Conservation (phyloP, 805 yeast species). For the Metschnikowia similis region DNA sequence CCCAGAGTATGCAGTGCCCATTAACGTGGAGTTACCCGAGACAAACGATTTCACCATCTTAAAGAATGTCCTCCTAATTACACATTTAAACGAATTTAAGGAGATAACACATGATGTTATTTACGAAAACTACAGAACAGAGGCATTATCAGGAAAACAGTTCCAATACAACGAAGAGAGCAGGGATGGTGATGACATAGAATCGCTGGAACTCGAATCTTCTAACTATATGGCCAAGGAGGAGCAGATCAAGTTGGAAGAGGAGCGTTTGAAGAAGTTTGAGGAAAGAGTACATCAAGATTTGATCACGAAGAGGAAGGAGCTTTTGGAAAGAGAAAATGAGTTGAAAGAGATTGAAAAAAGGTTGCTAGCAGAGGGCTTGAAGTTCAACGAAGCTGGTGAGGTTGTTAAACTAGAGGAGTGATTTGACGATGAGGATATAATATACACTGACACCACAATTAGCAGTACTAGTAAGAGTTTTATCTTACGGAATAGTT, state of each 20-base stretch:
- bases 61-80: constrained; percentile 73
- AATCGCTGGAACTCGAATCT: constrained; percentile 11
- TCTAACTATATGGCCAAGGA: constrained; percentile 59
- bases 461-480: not conserved
- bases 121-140: constrained; percentile 88
- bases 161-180: constrained; percentile 31
- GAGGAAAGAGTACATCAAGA: constrained; percentile 90
- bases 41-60: constrained; percentile 76
- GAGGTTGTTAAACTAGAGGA: constrained; percentile 17
- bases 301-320: constrained; percentile 73
- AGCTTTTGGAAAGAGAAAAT: constrained; percentile 76
- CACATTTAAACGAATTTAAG: constrained; percentile 84
- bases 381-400: constrained; percentile 30
- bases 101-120: constrained; percentile 83
- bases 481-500: not conserved
- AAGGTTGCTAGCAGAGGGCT: constrained; percentile 57
- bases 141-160: constrained; percentile 66
- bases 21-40: constrained; percentile 67
- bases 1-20: constrained; percentile 46
- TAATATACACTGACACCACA: not conserved
- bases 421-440: constrained; percentile 1
- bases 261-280: constrained; percentile 78
- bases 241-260: constrained; percentile 85
- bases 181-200: constrained; percentile 7
- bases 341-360: constrained; percentile 81